Evolutionary conservation across 2,329 filamentous ascomycete species (phyloP), one percentile per base, ranked within the genome.

Genomic region (Botrytis elliptica): DNA sequence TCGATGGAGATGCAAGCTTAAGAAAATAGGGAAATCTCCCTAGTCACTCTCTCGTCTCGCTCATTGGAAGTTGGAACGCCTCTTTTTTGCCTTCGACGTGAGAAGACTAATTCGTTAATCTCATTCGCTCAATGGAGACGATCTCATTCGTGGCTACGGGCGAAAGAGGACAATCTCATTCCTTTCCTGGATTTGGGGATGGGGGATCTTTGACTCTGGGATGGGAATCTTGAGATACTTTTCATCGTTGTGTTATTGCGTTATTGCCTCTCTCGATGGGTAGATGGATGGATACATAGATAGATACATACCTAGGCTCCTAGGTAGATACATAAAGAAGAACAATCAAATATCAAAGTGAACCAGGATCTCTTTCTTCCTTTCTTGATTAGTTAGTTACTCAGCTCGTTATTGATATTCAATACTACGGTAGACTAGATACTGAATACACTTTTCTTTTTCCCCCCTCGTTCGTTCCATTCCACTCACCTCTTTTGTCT

Each of bases 11-110:
- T 59, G n/a, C 29, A 59, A 22, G 55, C 36, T 55, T 55, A 29
- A 55, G 29, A 36, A 59, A 36, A 36, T 6, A 29, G 29, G 18
- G 10, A 62, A 38, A 62, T 4, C 33, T 4, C 33, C 36, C 59
- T 62, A 62, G 22, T 40, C 29, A 4, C 25, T 25, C 38, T n/a
- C 25, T 42, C 40, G 14, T 42, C 6, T 29, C 36, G 16, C 16
- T 46, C 40, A 65, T 65, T 65, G 63, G 63, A 46, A 44, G 46
- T 65, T 65, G 63, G 63, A 46, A 44, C 63, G n/a, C 42, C 42
- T 65, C 63, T 42, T 29, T 46, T 46, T 46, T 46, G n/a, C 63
- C 63, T 12, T 65, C 40, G 7, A 46, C 42, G 16, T 14, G 10
- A 25, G 20, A 20, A 12, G 14, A 65, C n/a, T 25, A 44, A 64